These are phyloP conservation scores for Leucocoprinus birnbaumii DNA, from an alignment of 768 basidiomycete species.

Conservation along the genomic window DNA sequence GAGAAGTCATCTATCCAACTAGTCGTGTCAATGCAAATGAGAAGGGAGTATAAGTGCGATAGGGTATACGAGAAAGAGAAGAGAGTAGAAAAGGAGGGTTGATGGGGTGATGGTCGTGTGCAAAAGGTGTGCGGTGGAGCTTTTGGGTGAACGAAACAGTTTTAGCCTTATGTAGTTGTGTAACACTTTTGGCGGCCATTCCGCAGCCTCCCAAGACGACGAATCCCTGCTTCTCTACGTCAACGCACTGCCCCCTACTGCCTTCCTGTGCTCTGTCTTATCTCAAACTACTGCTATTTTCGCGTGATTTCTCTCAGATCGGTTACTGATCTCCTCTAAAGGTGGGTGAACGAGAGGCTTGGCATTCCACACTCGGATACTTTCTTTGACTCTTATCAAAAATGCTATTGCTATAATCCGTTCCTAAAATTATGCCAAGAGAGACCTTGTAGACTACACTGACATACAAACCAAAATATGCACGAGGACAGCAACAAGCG, in stretches of 20 bases:
- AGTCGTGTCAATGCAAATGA: too few relatives aligned
- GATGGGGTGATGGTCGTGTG: background rate
- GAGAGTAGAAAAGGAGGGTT: background rate
- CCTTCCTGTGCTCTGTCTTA: background rate
- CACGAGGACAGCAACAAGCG: background rate
- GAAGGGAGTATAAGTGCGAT: too few relatives aligned
- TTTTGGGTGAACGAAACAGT: background rate
- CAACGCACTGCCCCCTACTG: background rate
- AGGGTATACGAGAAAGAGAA: background rate
- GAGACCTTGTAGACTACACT: constrained; percentile 1
- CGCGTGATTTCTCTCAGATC: background rate
- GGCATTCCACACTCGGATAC: too few relatives aligned
- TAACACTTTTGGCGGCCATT: background rate
- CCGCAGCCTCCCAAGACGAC: constrained; percentile 7
- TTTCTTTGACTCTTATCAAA: background rate
- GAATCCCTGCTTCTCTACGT: background rate
- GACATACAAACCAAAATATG: background rate
- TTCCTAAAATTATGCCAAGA: background rate
- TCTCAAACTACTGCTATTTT: background rate
- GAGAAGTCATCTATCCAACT: constrained; percentile 3
- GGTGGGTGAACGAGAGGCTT: too few relatives aligned
- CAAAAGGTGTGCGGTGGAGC: background rate
- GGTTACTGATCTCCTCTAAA: too few relatives aligned
- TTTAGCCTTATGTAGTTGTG: constrained; percentile 5
- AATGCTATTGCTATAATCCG: background rate